A percentile compares a stretch with the other conserved stretches of the same genome.
phyloP scores from a whole-genome alignment of 1,139 yeast genomes.

The Blastobotrys buckinghamii region DNA sequence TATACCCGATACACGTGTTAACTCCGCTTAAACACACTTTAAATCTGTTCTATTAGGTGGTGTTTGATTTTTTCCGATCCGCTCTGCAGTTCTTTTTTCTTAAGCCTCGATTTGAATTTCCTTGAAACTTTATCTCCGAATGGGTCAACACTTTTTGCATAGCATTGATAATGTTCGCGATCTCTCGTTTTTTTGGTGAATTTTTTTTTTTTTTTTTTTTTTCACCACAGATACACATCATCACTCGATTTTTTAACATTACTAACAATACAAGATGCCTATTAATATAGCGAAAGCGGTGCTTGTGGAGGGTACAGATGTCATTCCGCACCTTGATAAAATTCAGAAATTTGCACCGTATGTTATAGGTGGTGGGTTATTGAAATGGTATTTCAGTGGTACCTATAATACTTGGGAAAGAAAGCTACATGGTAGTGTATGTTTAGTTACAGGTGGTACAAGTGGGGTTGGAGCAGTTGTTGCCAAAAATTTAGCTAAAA shows the following conservation, averaged over 20 bases:
- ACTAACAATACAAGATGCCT: constrained; percentile 51
- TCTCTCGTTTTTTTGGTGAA: neutral
- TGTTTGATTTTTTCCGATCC: too few species aligned
- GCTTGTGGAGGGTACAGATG: constrained; percentile 62
- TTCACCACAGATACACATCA: neutral
- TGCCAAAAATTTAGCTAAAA: constrained; percentile 62
- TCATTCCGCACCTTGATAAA: constrained; percentile 65
- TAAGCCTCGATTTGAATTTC: too few species aligned
- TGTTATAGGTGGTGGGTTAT: constrained; percentile 40
- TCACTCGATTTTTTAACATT: neutral
- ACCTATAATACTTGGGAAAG: constrained; percentile 83
- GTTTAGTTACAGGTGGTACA: constrained; percentile 76
- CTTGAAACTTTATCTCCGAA: too few species aligned
- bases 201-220: neutral
- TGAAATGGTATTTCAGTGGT: constrained; percentile 75
- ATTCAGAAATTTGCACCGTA: constrained; percentile 52
- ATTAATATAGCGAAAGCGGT: constrained; percentile 65
- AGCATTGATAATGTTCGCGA: too few species aligned
- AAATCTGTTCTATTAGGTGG: too few species aligned
- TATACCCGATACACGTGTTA: too few species aligned
- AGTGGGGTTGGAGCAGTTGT: constrained; percentile 81
- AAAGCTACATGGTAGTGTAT: constrained; percentile 86
- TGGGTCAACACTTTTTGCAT: too few species aligned
- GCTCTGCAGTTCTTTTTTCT: too few species aligned
- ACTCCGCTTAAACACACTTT: too few species aligned